Conservation (phyloP, 2,329 filamentous ascomycete species). For the Beauveria bassiana region DNA sequence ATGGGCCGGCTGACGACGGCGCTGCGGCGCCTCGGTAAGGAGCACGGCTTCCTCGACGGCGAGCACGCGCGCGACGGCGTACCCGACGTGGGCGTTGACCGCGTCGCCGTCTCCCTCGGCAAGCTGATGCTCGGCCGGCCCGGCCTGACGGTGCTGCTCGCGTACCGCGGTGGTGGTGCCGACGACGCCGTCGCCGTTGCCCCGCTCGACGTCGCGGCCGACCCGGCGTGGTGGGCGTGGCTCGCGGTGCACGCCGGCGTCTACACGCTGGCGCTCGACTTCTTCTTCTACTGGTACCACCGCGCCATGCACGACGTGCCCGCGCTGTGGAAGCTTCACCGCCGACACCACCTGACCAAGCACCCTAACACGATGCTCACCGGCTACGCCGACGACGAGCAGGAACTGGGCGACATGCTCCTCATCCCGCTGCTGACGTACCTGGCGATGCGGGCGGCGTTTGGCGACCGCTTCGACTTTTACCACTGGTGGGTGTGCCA, state of each 20-base stretch:
- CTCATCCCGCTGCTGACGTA: conserved; percentile 32
- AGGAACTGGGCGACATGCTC: conserved; percentile 35
- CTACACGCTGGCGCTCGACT: conserved; percentile 31
- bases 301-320: conserved; percentile 32
- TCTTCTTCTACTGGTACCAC: conserved; percentile 35
- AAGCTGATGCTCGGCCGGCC: conserved; percentile 23
- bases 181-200: conserved; percentile 14
- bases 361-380: conserved; percentile 32
- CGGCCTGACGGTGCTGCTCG: conserved; percentile 24
- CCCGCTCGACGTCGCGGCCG: conserved; percentile 12
- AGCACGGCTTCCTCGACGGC: conserved; percentile 31
- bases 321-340: conserved; percentile 30
- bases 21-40: conserved; percentile 28
- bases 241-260: conserved; percentile 27
- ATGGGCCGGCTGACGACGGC: conserved; percentile 28
- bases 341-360: conserved; percentile 37
- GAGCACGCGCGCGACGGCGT: conserved; percentile 32
- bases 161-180: conserved; percentile 19
- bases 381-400: conserved; percentile 33
- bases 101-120: conserved; percentile 22
- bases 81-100: conserved; percentile 26
- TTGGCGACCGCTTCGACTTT: conserved; percentile 34
- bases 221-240: conserved; percentile 19
- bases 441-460: conserved; percentile 22
- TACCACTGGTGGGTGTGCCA: conserved; percentile 40